Percentiles rank a stretch among this genome's conserved stretches.
Conservation (phyloP, 495 filamentous ascomycete species). For the Penicillium chermesinum region DNA sequence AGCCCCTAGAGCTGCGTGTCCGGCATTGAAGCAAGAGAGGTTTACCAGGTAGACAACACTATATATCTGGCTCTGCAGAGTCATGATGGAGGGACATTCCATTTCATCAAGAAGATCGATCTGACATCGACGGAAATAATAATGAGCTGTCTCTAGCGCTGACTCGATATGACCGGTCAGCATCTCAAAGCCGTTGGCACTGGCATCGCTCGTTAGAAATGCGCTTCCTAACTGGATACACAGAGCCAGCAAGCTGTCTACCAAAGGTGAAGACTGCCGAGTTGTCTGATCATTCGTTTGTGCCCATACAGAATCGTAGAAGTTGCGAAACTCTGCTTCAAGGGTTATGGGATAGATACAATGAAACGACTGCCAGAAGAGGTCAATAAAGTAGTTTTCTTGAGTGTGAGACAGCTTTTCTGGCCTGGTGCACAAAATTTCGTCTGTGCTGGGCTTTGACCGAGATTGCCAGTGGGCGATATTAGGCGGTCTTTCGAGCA, state of each 20-base stretch:
- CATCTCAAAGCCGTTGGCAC: background rate
- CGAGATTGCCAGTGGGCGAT: background rate
- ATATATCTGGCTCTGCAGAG: conserved; percentile 18
- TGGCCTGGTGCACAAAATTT: background rate
- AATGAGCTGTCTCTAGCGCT: background rate
- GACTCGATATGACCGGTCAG: background rate
- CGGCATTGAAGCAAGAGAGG: conserved; percentile 8
- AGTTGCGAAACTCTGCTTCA: conserved; percentile 2
- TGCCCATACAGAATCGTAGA: conserved; percentile 35
- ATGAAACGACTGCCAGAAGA: conserved; percentile 50
- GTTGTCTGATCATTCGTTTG: conserved; percentile 12
- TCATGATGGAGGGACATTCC: conserved; percentile 11
- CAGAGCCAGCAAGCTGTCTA: conserved; percentile 50
- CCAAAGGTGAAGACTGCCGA: conserved; percentile 45
- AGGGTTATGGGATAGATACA: conserved; percentile 6
- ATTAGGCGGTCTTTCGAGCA: background rate
- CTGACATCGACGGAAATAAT: conserved; percentile 9
- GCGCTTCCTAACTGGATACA: conserved; percentile 32
- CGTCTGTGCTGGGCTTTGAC: background rate
- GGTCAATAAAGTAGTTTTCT: conserved; percentile 44
- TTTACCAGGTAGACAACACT: conserved; percentile 20
- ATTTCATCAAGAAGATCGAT: conserved; percentile 9
- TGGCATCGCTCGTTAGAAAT: background rate
- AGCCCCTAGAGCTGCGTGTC: conserved; percentile 6
- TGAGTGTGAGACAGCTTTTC: conserved; percentile 11